These are phyloP conservation scores for Gentiana straminea DNA, from an alignment of 257 asterid species.

Conservation along the genomic window DNA sequence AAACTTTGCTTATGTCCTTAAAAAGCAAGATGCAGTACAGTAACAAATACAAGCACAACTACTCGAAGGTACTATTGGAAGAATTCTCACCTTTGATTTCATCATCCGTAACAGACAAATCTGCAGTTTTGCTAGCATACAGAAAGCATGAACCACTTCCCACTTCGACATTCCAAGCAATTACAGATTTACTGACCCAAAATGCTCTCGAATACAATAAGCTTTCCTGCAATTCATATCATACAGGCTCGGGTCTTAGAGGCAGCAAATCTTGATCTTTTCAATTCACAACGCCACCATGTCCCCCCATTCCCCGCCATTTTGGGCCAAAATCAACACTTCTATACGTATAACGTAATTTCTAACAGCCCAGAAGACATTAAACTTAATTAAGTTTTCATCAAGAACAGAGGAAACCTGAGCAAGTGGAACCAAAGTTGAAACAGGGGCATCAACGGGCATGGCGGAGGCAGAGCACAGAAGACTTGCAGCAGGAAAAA, in stretches of 20 bases:
- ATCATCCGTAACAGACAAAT: conserved; percentile 36
- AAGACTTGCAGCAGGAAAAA: conserved; percentile 12
- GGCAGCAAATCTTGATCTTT: too few species aligned
- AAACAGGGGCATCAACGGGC: conserved; percentile 35
- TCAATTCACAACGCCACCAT: too few species aligned
- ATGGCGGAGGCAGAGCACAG: conserved; percentile 36
- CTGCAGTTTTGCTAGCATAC: conserved; percentile 65
- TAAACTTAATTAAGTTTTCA: too few species aligned
- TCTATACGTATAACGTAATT: too few species aligned
- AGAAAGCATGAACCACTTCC: conserved; percentile 55
- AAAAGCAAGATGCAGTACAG: neutral
- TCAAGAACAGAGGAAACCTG: conserved; percentile 21
- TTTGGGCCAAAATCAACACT: too few species aligned
- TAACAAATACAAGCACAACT: neutral
- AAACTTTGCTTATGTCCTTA: neutral
- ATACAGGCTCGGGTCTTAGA: neutral
- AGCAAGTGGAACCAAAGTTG: conserved; percentile 28
- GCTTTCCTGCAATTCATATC: conserved; percentile 39
- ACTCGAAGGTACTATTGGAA: conserved; percentile 1
- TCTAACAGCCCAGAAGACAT: too few species aligned
- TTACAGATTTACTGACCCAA: conserved; percentile 64
- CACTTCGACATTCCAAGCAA: conserved; percentile 72
- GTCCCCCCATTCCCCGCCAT: too few species aligned
- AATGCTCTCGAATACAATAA: conserved; percentile 56
- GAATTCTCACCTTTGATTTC: conserved; percentile 49